phyloP scores from a whole-genome alignment of 148 eudicot species.

The Rhododendron ovatum region DNA sequence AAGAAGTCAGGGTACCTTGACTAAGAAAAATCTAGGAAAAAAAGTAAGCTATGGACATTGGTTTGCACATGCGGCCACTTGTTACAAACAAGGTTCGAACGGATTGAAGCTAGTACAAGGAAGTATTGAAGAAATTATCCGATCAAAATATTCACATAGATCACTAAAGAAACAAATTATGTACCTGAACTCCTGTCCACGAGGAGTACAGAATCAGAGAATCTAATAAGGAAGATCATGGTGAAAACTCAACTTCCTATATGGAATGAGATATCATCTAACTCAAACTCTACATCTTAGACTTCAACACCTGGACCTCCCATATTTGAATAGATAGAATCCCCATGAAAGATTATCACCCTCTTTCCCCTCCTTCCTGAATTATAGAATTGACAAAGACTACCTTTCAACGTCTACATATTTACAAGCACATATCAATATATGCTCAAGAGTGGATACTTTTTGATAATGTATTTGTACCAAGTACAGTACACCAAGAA shows the following conservation, averaged over 20 bases:
- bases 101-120: neutral
- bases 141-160: no score
- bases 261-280: neutral
- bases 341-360: neutral
- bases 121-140: neutral
- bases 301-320: neutral
- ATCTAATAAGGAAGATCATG: neutral
- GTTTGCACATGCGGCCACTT: no score
- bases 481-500: neutral
- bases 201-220: neutral
- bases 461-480: neutral
- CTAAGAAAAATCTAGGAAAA: no score
- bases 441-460: neutral
- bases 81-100: neutral
- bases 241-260: neutral
- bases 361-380: neutral
- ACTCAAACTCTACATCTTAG: neutral
- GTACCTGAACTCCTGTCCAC: neutral
- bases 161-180: no score
- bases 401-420: neutral
- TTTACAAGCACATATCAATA: neutral
- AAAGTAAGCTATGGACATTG: no score
- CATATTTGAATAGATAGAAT: neutral
- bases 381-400: neutral
- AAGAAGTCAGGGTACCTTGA: no score